Evolutionary conservation across 129 eudicot genomes (phyloP), one percentile per base, ranked within the genome.

Genomic region (Erigeron canadensis): DNA sequence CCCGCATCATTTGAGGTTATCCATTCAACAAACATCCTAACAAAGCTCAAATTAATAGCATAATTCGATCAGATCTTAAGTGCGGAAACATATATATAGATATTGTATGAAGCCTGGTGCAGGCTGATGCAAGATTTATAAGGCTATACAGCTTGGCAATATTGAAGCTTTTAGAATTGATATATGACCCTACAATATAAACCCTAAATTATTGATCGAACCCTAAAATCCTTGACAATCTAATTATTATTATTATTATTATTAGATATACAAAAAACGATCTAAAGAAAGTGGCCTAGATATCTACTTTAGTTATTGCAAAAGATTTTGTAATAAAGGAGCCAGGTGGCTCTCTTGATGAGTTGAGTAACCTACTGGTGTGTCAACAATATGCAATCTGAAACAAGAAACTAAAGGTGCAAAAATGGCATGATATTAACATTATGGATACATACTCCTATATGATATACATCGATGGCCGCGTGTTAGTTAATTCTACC

Each of bases 371-470:
- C 17, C 44, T 15, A 11, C 76, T 43, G 44, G 53, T 28, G 65
- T 71, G 12, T 43, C 19, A 45, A 59, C 42, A 44, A 22, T 57
- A 19, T 53, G 48, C 22, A 37, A 56, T 69, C 51, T 17, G 23
- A 40, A 41, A 59, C 37, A 43, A 44, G 76, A 70, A 70, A n/a
- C n/a, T n/a, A n/a, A n/a, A 17, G 75, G 75, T 55, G 53, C 54
- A 58, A 22, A 72, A 15, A 28, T 28, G 72, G 59, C 76, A 72
- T 59, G 76, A 72, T 2, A 58, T 59, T n/a, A n/a, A 23, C 2
- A 28, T 2, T 1, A 68, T 23, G 22, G 59, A 23, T 47, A 66
- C 57, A 47, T 63, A 43, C 19, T 45, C 69, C 66, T 2, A 23
- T 13, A 4, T 48, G 6, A 48, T n/a, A n/a, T n/a, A n/a, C n/a